These are phyloP conservation scores for Colletotrichum gloeosporioides DNA, from an alignment of 2,329 filamentous ascomycete species.

Conservation along the genomic window DNA sequence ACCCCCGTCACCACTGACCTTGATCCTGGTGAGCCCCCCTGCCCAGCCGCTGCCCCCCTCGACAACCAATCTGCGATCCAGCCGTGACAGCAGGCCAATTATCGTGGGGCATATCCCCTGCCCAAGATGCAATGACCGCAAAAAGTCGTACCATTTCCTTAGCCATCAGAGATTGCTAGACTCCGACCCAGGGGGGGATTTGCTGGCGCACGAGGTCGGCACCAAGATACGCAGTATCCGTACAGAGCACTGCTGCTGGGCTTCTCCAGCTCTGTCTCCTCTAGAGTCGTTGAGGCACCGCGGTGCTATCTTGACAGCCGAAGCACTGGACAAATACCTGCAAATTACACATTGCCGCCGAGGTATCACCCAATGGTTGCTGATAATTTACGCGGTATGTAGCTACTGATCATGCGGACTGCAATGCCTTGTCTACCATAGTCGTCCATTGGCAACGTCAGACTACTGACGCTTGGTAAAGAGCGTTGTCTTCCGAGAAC, in stretches of 20 bases:
- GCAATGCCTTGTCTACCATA: not conserved
- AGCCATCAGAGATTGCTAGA: slow-evolving; percentile 22
- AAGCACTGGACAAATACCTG: not conserved
- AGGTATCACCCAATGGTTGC: not conserved
- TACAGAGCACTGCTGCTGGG: not conserved
- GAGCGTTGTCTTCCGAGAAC: not conserved
- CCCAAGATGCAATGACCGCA: slow-evolving; percentile 17
- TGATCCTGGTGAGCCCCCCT: slow-evolving; percentile 8
- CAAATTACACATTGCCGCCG: not conserved
- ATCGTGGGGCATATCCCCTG: slow-evolving; percentile 19
- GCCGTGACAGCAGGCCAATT: slow-evolving; percentile 24
- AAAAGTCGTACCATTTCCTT: slow-evolving; percentile 28
- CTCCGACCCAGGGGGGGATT: slow-evolving; percentile 1
- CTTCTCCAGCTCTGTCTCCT: not conserved
- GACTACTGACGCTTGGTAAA: not conserved
- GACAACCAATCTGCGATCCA: slow-evolving; percentile 26
- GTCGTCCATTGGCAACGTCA: not conserved
- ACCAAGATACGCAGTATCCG: not conserved
- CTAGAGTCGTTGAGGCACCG: not conserved
- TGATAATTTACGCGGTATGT: not conserved
- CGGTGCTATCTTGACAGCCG: not conserved
- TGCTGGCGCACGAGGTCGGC: slow-evolving; percentile 12
- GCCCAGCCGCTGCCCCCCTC: slow-evolving; percentile 16
- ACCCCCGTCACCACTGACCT: not conserved
- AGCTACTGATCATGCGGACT: not conserved